Evolutionary conservation across 768 basidiomycete species (phyloP).

Genomic region (Holtermannia corniformis): DNA sequence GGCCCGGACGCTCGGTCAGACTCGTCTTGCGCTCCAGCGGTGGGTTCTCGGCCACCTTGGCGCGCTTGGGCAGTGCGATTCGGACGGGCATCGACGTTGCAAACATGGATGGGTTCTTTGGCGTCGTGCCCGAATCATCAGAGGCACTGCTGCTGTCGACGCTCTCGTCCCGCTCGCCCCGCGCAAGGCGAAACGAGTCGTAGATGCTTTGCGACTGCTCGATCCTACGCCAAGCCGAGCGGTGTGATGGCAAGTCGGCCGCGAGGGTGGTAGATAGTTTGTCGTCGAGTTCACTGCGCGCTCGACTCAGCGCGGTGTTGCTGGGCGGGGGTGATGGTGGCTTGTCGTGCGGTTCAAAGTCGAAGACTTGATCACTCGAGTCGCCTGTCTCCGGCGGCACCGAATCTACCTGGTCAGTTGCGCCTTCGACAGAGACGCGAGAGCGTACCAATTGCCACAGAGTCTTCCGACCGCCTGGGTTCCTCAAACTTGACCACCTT

Average conservation of each 20-base stretch:
- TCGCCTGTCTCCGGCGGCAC: slow-evolving; percentile 2
- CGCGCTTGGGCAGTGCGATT: slow-evolving; percentile 22
- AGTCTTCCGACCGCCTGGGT: slow-evolving; percentile 3
- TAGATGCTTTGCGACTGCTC: slow-evolving; percentile 17
- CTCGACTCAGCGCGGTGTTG: slow-evolving; percentile 9
- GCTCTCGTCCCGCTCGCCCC: background rate
- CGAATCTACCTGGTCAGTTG: no score
- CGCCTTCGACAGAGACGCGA: no score
- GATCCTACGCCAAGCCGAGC: slow-evolving; percentile 29
- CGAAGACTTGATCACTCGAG: slow-evolving; percentile 34
- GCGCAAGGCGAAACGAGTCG: slow-evolving; percentile 5
- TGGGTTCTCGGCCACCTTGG: background rate
- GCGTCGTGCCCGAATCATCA: slow-evolving; percentile 8
- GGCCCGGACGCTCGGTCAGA: slow-evolving; percentile 25
- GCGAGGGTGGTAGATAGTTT: slow-evolving; percentile 36
- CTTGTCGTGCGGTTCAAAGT: slow-evolving; percentile 38
- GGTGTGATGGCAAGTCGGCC: slow-evolving; percentile 37
- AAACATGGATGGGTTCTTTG: slow-evolving; percentile 13
- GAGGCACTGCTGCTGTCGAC: background rate
- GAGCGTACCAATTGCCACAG: background rate
- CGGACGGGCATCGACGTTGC: slow-evolving; percentile 35
- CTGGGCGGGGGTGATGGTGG: background rate
- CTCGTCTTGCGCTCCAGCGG: slow-evolving; percentile 34
- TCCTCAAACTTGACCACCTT: slow-evolving; percentile 37
- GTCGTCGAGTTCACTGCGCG: slow-evolving; percentile 26